A percentile compares a stretch with the other conserved stretches of the same genome.
Conservation (phyloP, 1,284 basidiomycete species). For the Coniophora puteana region DNA sequence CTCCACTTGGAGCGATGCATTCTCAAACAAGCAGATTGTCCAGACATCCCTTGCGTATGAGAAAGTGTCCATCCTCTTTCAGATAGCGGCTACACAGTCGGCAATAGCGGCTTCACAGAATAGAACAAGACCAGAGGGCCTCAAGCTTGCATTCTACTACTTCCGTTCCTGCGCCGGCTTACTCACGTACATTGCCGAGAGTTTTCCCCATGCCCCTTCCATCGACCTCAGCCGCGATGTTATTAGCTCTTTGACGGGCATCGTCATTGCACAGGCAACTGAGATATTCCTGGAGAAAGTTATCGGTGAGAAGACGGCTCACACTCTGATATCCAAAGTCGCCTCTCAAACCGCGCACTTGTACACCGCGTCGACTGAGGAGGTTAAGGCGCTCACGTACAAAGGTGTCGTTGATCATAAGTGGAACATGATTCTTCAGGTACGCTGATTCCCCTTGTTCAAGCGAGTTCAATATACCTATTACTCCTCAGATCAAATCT, state of each 20-base stretch:
- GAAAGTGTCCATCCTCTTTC: slow-evolving; percentile 97
- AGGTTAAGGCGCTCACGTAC: slow-evolving; percentile 93
- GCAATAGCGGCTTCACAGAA: slow-evolving; percentile 83
- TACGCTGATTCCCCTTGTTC: slow-evolving; percentile 23
- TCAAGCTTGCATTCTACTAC: slow-evolving; percentile 93
- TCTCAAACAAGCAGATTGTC: slow-evolving; percentile 88
- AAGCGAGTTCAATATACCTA: slow-evolving; percentile 1
- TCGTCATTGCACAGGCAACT: slow-evolving; percentile 91
- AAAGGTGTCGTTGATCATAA: slow-evolving; percentile 96
- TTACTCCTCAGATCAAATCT: slow-evolving; percentile 74
- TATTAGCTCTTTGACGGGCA: slow-evolving; percentile 84
- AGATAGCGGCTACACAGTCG: slow-evolving; percentile 92
- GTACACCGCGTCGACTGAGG: slow-evolving; percentile 80
- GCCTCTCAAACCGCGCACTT: slow-evolving; percentile 80
- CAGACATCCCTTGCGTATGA: slow-evolving; percentile 98
- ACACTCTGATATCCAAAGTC: slow-evolving; percentile 80
- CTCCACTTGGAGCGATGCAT: slow-evolving; percentile 97
- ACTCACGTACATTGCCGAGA: slow-evolving; percentile 99
- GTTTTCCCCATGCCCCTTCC: slow-evolving; percentile 98
- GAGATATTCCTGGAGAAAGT: slow-evolving; percentile 98
- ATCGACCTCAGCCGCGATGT: slow-evolving; percentile 94
- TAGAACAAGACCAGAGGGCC: slow-evolving; percentile 87
- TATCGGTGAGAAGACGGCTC: slow-evolving; percentile 84
- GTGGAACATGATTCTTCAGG: slow-evolving; percentile 87
- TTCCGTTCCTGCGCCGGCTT: slow-evolving; percentile 93